phyloP scores from a whole-genome alignment of 176 grass and related monocot genomes.

The Typha latifolia region DNA sequence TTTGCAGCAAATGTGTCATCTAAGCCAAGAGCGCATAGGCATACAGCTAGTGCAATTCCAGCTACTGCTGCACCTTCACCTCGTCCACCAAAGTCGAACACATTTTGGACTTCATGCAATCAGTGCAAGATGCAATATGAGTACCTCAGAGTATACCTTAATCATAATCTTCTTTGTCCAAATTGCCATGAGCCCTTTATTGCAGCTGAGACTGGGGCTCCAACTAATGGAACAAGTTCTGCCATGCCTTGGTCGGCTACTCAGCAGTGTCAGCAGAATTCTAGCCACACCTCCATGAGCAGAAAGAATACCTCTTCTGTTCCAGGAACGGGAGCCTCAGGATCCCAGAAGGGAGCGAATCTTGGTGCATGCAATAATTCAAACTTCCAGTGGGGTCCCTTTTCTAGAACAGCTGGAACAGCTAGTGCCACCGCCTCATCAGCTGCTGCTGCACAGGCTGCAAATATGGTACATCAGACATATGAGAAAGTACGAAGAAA shows the following conservation, averaged over 20 bases:
- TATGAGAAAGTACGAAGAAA: conserved; percentile 20
- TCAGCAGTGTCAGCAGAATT: conserved; percentile 11
- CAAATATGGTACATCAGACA: conserved; percentile 30
- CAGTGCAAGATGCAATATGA: conserved; percentile 28
- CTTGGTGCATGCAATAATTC: conserved; percentile 12
- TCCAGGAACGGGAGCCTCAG: conserved; percentile 6
- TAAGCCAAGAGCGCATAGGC: neutral
- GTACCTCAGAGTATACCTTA: conserved; percentile 31
- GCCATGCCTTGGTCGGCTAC: neutral
- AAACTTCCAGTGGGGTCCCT: conserved; percentile 22
- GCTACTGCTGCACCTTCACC: neutral
- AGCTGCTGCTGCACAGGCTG: conserved; percentile 15
- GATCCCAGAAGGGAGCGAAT: conserved; percentile 19
- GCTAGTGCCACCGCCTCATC: conserved; percentile 19
- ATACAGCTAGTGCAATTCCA: conserved; percentile 5
- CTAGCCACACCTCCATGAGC: neutral
- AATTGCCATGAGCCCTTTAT: conserved; percentile 23
- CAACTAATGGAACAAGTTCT: conserved; percentile 1
- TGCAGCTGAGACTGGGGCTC: conserved; percentile 13
- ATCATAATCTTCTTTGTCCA: conserved; percentile 22
- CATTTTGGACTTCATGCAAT: conserved; percentile 62
- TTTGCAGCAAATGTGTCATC: neutral
- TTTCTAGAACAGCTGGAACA: conserved; percentile 19
- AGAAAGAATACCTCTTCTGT: neutral
- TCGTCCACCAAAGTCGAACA: conserved; percentile 6